Evolutionary conservation across 176 grass and related monocot genomes (phyloP).

Genomic region (Lolium perenne): DNA sequence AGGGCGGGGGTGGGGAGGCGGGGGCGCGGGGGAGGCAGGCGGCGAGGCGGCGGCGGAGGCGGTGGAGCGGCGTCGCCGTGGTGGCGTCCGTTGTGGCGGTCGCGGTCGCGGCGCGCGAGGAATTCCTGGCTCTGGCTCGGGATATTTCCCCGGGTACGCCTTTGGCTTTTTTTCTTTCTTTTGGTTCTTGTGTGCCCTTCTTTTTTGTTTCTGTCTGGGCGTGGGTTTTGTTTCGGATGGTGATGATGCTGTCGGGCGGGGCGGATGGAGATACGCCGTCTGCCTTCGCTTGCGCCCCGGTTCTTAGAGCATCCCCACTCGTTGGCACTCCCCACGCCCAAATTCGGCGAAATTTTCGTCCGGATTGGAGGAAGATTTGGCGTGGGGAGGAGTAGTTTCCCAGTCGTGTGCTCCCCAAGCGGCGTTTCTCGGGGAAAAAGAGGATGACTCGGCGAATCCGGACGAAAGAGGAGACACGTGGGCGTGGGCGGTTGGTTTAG

Average conservation of each 20-base stretch:
- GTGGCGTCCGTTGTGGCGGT: constrained; percentile 23
- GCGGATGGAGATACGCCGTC: not conserved
- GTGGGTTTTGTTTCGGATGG: constrained; percentile 26
- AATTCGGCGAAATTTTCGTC: too few relatives aligned
- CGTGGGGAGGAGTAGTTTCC: too few relatives aligned
- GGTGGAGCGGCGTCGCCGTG: constrained; percentile 42
- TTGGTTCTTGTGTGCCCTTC: not conserved
- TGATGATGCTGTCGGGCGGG: not conserved
- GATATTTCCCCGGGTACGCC: constrained; percentile 41
- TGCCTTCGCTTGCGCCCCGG: constrained; percentile 8
- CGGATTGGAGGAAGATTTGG: too few relatives aligned
- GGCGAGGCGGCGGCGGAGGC: constrained; percentile 46
- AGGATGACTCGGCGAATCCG: too few relatives aligned
- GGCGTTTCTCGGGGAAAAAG: too few relatives aligned
- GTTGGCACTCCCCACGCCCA: too few relatives aligned
- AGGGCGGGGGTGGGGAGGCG: not conserved
- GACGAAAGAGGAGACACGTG: too few relatives aligned
- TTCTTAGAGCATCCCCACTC: too few relatives aligned
- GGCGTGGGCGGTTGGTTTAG: too few relatives aligned
- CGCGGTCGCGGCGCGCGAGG: constrained; percentile 33
- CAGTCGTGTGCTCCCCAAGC: too few relatives aligned
- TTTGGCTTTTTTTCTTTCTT: not conserved
- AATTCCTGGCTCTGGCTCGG: constrained; percentile 22
- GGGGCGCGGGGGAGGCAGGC: constrained; percentile 38
- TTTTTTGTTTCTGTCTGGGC: not conserved